phyloP scores from a whole-genome alignment of 2,329 filamentous ascomycete species.

The Penicillium sp. region DNA sequence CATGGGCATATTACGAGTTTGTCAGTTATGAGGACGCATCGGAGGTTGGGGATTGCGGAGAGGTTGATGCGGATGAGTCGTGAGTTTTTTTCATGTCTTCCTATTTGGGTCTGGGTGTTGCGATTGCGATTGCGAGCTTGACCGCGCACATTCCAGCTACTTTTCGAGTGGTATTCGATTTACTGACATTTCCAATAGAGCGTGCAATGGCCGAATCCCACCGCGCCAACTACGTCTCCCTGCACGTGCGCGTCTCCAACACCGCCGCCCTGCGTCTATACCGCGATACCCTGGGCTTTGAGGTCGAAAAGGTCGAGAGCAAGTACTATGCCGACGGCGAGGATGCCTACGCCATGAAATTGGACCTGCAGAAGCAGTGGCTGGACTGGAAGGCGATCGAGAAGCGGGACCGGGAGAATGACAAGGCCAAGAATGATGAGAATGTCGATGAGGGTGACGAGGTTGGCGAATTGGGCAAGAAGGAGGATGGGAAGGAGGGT shows the following conservation, averaged over 20 bases:
- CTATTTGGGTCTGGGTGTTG: constrained; percentile 5
- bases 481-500: constrained; percentile 58
- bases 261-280: constrained; percentile 89
- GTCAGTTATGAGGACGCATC: constrained; percentile 94
- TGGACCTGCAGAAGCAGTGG: constrained; percentile 69
- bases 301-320: constrained; percentile 70
- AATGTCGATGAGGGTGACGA: constrained; percentile 70
- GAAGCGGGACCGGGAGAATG: constrained; percentile 44
- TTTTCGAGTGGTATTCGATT: not conserved
- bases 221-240: constrained; percentile 86
- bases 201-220: constrained; percentile 97
- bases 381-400: constrained; percentile 56
- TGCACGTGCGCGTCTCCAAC: constrained; percentile 96
- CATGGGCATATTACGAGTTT: constrained; percentile 97
- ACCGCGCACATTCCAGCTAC: not conserved
- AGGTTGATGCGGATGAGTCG: constrained; percentile 97
- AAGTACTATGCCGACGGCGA: constrained; percentile 88
- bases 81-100: constrained; percentile 54
- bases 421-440: constrained; percentile 35
- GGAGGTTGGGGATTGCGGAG: constrained; percentile 89
- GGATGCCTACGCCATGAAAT: constrained; percentile 92
- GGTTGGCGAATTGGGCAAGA: constrained; percentile 68
- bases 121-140: not conserved
- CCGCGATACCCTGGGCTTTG: constrained; percentile 88
- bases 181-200: constrained; percentile 59